phyloP scores from a whole-genome alignment of 2,329 filamentous ascomycete genomes.

The Aureobasidium sp. region DNA sequence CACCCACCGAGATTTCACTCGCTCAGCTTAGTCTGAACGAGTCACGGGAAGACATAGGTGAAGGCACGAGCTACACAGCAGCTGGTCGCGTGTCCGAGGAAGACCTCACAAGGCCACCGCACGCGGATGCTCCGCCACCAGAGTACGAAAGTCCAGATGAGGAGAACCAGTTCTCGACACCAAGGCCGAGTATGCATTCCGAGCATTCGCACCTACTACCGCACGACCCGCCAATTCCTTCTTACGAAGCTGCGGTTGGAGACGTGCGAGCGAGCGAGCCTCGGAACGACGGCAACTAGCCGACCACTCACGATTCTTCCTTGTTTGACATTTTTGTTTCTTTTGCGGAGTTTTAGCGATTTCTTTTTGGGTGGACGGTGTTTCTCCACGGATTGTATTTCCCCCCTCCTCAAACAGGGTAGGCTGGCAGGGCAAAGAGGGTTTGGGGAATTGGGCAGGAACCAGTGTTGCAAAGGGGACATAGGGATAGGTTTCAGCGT shows the following conservation, averaged over 20 bases:
- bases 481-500: neutral
- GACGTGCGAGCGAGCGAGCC: neutral
- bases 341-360: constrained; percentile 6
- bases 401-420: neutral
- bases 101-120: constrained; percentile 21
- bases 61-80: constrained; percentile 46
- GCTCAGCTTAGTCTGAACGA: constrained; percentile 70
- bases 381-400: neutral
- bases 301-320: neutral
- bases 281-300: neutral
- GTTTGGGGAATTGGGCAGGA: neutral
- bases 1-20: constrained; percentile 91
- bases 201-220: constrained; percentile 15
- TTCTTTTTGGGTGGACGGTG: neutral
- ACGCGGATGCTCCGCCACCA: constrained; percentile 29
- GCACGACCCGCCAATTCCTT: constrained; percentile 60
- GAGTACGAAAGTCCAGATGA: constrained; percentile 39
- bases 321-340: neutral
- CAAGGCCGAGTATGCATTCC: constrained; percentile 19
- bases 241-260: constrained; percentile 65
- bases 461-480: neutral
- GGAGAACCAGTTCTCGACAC: constrained; percentile 17
- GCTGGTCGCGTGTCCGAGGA: neutral
- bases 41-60: constrained; percentile 54
- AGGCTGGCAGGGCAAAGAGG: neutral